A percentile compares a stretch with the other conserved stretches of the same genome.
These are phyloP conservation scores for Lavandula angustifolia DNA, from an alignment of 257 asterid species.

Conservation along the genomic window DNA sequence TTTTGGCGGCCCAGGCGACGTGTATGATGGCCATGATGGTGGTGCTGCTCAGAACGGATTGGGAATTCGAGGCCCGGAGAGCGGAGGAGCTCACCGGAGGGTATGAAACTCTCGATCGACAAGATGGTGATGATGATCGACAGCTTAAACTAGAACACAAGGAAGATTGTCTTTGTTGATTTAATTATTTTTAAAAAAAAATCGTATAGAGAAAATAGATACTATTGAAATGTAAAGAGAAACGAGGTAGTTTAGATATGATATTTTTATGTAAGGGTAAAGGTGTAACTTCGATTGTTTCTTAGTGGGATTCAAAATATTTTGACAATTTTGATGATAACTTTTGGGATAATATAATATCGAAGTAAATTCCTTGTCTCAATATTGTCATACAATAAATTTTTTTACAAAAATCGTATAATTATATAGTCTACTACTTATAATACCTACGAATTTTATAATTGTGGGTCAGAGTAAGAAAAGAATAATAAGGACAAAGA, in stretches of 20 bases:
- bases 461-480: too few relatives aligned
- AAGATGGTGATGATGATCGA: conserved; percentile 26
- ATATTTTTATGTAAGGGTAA: conserved; percentile 23
- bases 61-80: conserved; percentile 67
- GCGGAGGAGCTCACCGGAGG: conserved; percentile 61
- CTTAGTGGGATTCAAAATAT: conserved; percentile 32
- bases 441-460: too few relatives aligned
- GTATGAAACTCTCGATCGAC: conserved; percentile 18
- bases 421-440: too few relatives aligned
- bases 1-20: conserved; percentile 73
- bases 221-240: conserved; percentile 32
- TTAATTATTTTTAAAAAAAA: neutral
- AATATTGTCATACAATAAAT: too few relatives aligned
- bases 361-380: too few relatives aligned
- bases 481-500: too few relatives aligned
- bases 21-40: conserved; percentile 72
- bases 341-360: neutral
- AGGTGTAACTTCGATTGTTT: conserved; percentile 3
- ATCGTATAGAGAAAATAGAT: neutral
- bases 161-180: conserved; percentile 43
- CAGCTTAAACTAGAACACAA: conserved; percentile 6
- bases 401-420: too few relatives aligned
- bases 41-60: conserved; percentile 59
- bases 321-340: conserved; percentile 20
- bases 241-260: conserved; percentile 1